Base-by-base conservation (phyloP, 2,329 filamentous ascomycete species). In the Podosphaera aphanis region DNA sequence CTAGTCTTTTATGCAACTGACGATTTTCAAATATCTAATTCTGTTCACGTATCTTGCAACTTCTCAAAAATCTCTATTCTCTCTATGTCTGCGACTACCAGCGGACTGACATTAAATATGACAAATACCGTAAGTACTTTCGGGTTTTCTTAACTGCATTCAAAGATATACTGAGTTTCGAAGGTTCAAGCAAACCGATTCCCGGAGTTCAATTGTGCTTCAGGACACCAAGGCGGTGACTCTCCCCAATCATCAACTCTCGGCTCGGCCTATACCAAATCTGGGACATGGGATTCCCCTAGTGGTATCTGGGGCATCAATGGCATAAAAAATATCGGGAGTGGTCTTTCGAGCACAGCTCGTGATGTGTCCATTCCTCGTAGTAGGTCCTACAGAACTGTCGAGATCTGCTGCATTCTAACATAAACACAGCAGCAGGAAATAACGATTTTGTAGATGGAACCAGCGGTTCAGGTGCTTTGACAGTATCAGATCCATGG, bases 401-500 rank as follows among this genome's bases (percentile, higher is more conserved):
- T 45, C 35, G 27, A 42, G 48, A 31, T 13, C 41, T 48, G 13
- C 36, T n/a, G n/a, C n/a, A n/a, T n/a, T 36, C 56, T 59, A 47
- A 57, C 50, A 35, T 36, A 19, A 19, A 44, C 31, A 37, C 45
- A 49, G 46, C 50, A 61, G 61, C 60, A 48, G 60, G 59, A 18
- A 62, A 62, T 31, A 63, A 66, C 40, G 51, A 58, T 20, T 63
- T 64, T 25, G 54, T 60, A 35, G 69, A 72, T 52, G 68, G 64
- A 46, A 73, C 77, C 55, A 76, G 74, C 2, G 80, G 79, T 43
- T 83, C 79, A 5, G 70, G 75, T 49, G 79, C 78, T 48, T 65
- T 85, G 35, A 68, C 81, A 49, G 68, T 73, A 39, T 73, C 75
- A 37, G 77, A 82, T 52, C 65, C 68, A 41, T 82, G 77, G 74